These are phyloP conservation scores for Termitomyces sp. DNA, from an alignment of 768 basidiomycete species.

Conservation along the genomic window DNA sequence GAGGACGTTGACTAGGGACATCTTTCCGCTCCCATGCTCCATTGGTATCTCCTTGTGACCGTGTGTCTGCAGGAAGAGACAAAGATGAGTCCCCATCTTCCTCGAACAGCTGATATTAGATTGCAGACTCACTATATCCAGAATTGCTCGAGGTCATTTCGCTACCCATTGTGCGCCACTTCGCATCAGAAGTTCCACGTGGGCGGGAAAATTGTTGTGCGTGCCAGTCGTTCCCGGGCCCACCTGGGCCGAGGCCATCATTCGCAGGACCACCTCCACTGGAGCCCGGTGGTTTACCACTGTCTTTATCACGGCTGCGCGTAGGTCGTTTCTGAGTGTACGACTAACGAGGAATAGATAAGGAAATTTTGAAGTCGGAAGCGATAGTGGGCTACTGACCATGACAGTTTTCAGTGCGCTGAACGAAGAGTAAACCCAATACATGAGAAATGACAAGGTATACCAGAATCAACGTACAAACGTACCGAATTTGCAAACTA, in stretches of 20 bases:
- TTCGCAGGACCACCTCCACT: conserved; percentile 28
- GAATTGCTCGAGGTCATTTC: conserved; percentile 19
- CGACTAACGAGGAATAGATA: conserved; percentile 38
- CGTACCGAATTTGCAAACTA: conserved; percentile 83
- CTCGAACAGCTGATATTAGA: not conserved
- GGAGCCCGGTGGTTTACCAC: conserved; percentile 29
- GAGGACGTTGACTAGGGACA: not conserved
- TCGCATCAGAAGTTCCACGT: conserved; percentile 74
- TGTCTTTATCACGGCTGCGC: conserved; percentile 47
- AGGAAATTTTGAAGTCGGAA: not conserved
- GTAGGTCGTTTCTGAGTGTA: conserved; percentile 76
- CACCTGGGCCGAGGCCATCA: conserved; percentile 21
- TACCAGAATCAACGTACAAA: conserved; percentile 2
- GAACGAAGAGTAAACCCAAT: conserved; percentile 8
- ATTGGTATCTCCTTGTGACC: not conserved
- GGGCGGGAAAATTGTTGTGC: conserved; percentile 43
- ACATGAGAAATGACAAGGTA: conserved; percentile 12
- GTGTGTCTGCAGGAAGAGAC: not conserved
- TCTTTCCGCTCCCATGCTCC: not conserved
- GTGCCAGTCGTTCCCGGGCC: conserved; percentile 17
- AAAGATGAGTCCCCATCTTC: not conserved
- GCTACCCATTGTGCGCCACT: conserved; percentile 35
- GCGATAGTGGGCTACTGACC: conserved; percentile 36
- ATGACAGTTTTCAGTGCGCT: conserved; percentile 82
- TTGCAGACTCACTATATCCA: conserved; percentile 23